phyloP scores from a whole-genome alignment of 257 asterid genomes.

The Craterostigma plantagineum region DNA sequence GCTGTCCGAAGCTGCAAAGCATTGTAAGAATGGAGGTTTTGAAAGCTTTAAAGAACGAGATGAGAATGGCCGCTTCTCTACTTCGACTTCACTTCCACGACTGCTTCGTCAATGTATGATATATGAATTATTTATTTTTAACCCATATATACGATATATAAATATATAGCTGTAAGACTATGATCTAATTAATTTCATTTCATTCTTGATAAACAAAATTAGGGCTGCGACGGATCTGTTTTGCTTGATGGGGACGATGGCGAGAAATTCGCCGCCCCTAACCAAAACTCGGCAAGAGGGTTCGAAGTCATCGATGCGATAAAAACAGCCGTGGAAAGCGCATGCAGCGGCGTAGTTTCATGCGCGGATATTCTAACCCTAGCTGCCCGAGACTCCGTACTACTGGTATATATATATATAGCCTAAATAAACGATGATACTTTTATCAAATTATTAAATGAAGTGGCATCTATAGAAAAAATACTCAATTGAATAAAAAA shows the following conservation, averaged over 20 bases:
- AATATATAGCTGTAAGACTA: no score
- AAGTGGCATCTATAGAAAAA: no score
- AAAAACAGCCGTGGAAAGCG: conserved; percentile 41
- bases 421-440: no score
- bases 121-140: no score
- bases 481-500: no score
- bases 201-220: not conserved
- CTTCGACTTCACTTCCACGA: conserved; percentile 73
- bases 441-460: no score
- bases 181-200: no score
- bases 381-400: conserved; percentile 58
- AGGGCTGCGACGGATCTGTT: conserved; percentile 79
- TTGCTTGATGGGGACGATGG: conserved; percentile 60
- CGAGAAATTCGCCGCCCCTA: conserved; percentile 48
- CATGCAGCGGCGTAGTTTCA: conserved; percentile 53
- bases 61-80: conserved; percentile 76
- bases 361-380: conserved; percentile 62
- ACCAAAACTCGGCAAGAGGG: conserved; percentile 68
- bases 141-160: no score
- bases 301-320: conserved; percentile 55
- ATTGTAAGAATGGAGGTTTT: conserved; percentile 37
- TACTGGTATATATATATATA: no score
- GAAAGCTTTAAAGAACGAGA: conserved; percentile 48
- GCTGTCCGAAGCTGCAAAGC: conserved; percentile 35
- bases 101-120: conserved; percentile 77